Evolutionary conservation across 768 basidiomycete genomes (phyloP).

Genomic region (Collybia sp.): DNA sequence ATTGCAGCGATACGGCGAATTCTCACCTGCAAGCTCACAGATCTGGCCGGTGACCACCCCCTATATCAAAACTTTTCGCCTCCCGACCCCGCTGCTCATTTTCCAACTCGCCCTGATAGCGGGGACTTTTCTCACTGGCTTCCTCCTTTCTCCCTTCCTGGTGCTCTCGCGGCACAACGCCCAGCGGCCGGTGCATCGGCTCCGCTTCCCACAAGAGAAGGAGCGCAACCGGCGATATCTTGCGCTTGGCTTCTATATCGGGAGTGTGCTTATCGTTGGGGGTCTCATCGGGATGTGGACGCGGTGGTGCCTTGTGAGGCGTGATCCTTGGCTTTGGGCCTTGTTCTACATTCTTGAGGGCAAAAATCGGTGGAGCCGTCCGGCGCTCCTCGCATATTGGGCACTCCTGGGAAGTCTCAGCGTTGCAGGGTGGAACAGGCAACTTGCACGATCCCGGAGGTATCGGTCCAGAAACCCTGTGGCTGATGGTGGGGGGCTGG

Average conservation of each 20-base stretch:
- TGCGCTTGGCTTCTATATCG: constrained; percentile 80
- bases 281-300: constrained; percentile 90
- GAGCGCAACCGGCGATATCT: constrained; percentile 75
- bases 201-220: constrained; percentile 82
- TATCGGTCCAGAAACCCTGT: constrained; percentile 49
- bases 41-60: constrained; percentile 76
- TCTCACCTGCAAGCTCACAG: constrained; percentile 32
- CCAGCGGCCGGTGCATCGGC: constrained; percentile 75
- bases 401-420: constrained; percentile 71
- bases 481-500: constrained; percentile 19
- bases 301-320: constrained; percentile 74
- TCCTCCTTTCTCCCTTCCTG: constrained; percentile 90
- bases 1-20: not conserved
- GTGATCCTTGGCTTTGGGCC: constrained; percentile 88
- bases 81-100: constrained; percentile 87
- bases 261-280: constrained; percentile 70
- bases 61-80: constrained; percentile 87
- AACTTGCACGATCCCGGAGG: constrained; percentile 72
- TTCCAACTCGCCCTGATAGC: constrained; percentile 93
- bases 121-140: constrained; percentile 89
- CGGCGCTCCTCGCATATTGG: constrained; percentile 83
- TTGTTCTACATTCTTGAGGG: constrained; percentile 78
- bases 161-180: constrained; percentile 90
- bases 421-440: constrained; percentile 93
- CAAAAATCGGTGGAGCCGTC: constrained; percentile 71